Base-by-base conservation (phyloP, 768 basidiomycete genomes). In the Pleurotus salmoneostramineus region DNA sequence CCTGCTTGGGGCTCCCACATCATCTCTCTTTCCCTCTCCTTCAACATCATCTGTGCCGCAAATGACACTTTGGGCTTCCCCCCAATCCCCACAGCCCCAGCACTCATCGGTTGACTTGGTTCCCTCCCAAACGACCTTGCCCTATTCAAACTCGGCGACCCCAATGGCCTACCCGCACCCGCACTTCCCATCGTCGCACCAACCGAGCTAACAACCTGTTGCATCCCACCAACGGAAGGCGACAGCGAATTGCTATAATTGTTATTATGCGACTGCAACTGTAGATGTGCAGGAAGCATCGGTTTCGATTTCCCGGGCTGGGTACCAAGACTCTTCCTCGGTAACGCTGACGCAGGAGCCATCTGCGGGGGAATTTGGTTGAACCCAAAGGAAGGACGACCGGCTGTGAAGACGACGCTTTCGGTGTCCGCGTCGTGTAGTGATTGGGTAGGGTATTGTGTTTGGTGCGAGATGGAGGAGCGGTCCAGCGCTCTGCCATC, bases 401-500 rank as follows among this genome's bases (percentile, higher is more conserved):
- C 52, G 31, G 52, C 52, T 11, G 52, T 55, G 52, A 55, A 55
- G 10, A 55, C 52, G 40, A 55, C 52, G 40, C 52, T 55, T 32
- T 55, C 52, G 15, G 52, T 55, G 34, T 55, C 52, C 11, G 52
- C 52, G 52, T 55, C 52, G 52, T 55, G 52, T 4, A 55, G 52
- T 6, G 52, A 40, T 55, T 55, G 52, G 14, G 34, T 43, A 10
- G 52, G 52, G 31, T 33, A 33, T 55, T 55, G 52, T 3, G 52
- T 55, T 31, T 55, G 52, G 36, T 55, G 52, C 10, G 52, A 55
- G 52, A 55, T 55, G 52, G 52, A 55, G 52, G 52, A 55, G 52
- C 52, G 52, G 15, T 21, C 52, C 52, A 55, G 52, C 52, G 52
- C 52, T 55, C 52, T 55, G 52, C 52, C 52, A 55, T 55, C 52